Conservation (phyloP, 2,329 filamentous ascomycete species). For the Phialocephala sp. region DNA sequence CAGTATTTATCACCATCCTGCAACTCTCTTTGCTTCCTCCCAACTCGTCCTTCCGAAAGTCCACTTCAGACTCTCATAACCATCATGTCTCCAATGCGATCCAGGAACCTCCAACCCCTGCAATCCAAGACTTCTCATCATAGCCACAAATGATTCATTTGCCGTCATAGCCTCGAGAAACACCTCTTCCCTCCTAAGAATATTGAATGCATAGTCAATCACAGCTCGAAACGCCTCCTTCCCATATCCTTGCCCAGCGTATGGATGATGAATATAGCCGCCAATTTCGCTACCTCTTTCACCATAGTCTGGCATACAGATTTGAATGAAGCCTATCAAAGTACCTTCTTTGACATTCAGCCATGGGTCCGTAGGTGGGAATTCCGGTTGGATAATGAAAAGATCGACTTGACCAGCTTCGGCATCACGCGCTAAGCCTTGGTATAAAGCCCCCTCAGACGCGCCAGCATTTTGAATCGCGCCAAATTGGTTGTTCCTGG, state of each 20-base stretch:
- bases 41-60: not conserved
- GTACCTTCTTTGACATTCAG: not conserved
- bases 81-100: not conserved
- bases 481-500: not conserved
- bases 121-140: slow-evolving; percentile 7
- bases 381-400: not conserved
- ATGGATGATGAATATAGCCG: slow-evolving; percentile 1
- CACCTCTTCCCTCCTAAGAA: not conserved
- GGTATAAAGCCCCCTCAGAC: too few species aligned
- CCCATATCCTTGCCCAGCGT: not conserved
- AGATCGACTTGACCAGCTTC: not conserved
- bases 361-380: too few species aligned
- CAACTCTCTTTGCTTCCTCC: not conserved
- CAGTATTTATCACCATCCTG: not conserved
- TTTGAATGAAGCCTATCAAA: not conserved
- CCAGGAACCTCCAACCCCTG: not conserved
- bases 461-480: too few species aligned
- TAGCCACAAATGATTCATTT: not conserved
- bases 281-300: not conserved
- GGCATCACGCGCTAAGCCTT: not conserved
- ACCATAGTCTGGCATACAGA: not conserved
- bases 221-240: not conserved
- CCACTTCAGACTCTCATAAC: not conserved
- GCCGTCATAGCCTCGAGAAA: not conserved
- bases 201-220: not conserved